Evolutionary conservation across 78 protist species (phyloP), one percentile per base, ranked within the genome.

Genomic region (Bigelowiella natans): DNA sequence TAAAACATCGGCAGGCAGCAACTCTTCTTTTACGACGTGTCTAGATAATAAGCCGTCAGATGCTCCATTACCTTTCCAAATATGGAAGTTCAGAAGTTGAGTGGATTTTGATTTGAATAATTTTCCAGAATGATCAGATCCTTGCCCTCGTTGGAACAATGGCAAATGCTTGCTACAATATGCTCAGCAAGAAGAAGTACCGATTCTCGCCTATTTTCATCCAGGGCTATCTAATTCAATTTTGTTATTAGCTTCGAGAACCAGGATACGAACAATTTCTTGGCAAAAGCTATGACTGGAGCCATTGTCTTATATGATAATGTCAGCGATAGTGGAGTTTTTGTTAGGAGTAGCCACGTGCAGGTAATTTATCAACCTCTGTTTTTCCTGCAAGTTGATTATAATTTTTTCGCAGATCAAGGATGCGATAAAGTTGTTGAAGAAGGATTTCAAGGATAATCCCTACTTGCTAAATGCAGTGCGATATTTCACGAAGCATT

Each of bases 261-360:
- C 34, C 7, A 51, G 73, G 73, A 51, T 51, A 51, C 73, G 73
- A 51, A 51, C 73, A 7, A 26, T 18, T 51, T 51, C 73, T 18
- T 51, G 34, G 86, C 86, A 29, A 83, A 28, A 34, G 86, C 86
- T 28, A 83, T 83, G 86, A 83, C 86, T 83, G 86, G 86, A 29
- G 11, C 86, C 31, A 30, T 83, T 30, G 86, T 83, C 2, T 34
- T 83, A 29, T 83, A 30, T 34, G 86, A 83, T 11, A 29, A 30
- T 26, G 2, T 2, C 31, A 34, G 37, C 31, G 38, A 7, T 18
- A 7, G 2, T 29, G 11, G 38, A 31, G 86, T 28, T 26, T 83
- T 83, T 11, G 31, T 3, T 28, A 83, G 29, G 86, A 11, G 86
- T 7, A 31, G 39, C 11, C 86, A 83, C 3, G 86, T 83, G 73